phyloP scores from a whole-genome alignment of 805 yeast species.

The Metschnikowia gruessii region DNA sequence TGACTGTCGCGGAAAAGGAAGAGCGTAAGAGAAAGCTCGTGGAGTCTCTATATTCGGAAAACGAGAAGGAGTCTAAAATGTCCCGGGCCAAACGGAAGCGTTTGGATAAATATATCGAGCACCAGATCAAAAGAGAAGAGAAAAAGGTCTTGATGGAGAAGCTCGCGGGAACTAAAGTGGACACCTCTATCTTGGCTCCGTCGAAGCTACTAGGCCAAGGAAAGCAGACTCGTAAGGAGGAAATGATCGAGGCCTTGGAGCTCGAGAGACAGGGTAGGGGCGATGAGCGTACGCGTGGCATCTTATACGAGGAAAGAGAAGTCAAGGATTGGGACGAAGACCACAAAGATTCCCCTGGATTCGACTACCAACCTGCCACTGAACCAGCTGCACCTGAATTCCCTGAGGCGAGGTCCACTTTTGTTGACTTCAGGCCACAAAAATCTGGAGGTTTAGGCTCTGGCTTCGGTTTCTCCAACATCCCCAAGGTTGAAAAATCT shows the following conservation, averaged over 20 bases:
- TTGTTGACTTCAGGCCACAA: constrained; percentile 70
- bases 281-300: constrained; percentile 55
- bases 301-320: constrained; percentile 67
- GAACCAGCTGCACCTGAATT: background rate
- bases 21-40: constrained; percentile 63
- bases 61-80: constrained; percentile 58
- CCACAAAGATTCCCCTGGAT: background rate
- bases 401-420: constrained; percentile 33
- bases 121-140: constrained; percentile 85
- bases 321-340: constrained; percentile 55
- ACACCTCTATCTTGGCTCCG: constrained; percentile 65
- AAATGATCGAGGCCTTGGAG: constrained; percentile 69
- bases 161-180: constrained; percentile 63
- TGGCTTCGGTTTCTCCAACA: constrained; percentile 66
- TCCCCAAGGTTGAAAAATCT: constrained; percentile 43
- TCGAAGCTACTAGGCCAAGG: constrained; percentile 80
- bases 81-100: constrained; percentile 72
- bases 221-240: constrained; percentile 61
- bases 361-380: no score
- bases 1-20: constrained; percentile 60
- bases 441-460: constrained; percentile 58
- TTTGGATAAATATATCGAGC: constrained; percentile 88
- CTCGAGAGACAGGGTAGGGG: constrained; percentile 71
- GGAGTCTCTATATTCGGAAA: constrained; percentile 55
- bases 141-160: constrained; percentile 73